A percentile compares a stretch with the other conserved stretches of the same genome.
These are phyloP conservation scores for Polytrichum formosum DNA, from an alignment of 225 moss, liverwort and hornwort genomes.

Conservation along the genomic window DNA sequence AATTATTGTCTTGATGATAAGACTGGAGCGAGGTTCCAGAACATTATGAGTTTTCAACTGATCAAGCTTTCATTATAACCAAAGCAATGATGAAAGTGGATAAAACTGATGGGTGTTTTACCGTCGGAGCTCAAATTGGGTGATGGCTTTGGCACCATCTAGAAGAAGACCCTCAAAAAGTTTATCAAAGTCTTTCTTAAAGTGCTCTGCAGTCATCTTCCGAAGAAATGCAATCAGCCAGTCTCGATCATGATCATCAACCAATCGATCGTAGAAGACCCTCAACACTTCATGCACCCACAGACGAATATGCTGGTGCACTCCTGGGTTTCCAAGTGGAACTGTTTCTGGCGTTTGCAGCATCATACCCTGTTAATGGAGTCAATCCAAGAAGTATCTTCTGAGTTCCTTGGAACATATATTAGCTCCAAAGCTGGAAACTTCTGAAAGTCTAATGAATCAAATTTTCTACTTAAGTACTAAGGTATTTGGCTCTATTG, in stretches of 20 bases:
- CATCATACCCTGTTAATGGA: slow-evolving; percentile 71
- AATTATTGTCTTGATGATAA: too few species aligned
- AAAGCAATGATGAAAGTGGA: neutral
- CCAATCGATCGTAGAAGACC: slow-evolving; percentile 85
- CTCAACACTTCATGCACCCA: slow-evolving; percentile 87
- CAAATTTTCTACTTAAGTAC: too few species aligned
- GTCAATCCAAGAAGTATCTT: too few species aligned
- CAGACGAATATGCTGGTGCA: slow-evolving; percentile 68
- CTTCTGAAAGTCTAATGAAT: too few species aligned
- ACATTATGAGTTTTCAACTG: too few species aligned
- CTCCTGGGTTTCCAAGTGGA: slow-evolving; percentile 52
- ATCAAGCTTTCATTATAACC: too few species aligned
- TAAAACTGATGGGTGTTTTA: slow-evolving; percentile 8
- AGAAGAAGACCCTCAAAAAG: slow-evolving; percentile 50
- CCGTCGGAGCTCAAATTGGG: slow-evolving; percentile 77
- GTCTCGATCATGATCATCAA: slow-evolving; percentile 74
- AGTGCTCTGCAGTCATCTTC: slow-evolving; percentile 42
- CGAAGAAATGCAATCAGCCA: slow-evolving; percentile 65
- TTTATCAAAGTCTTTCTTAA: slow-evolving; percentile 71
- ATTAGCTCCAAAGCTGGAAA: too few species aligned
- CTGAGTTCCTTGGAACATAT: too few species aligned
- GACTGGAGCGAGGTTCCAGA: too few species aligned
- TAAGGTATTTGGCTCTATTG: too few species aligned
- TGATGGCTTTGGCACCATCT: slow-evolving; percentile 14
- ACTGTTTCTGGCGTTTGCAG: slow-evolving; percentile 64